Percentiles rank a stretch among this genome's conserved stretches.
Conservation (phyloP, 306 rosid species). For the Cucumis hystrix region DNA sequence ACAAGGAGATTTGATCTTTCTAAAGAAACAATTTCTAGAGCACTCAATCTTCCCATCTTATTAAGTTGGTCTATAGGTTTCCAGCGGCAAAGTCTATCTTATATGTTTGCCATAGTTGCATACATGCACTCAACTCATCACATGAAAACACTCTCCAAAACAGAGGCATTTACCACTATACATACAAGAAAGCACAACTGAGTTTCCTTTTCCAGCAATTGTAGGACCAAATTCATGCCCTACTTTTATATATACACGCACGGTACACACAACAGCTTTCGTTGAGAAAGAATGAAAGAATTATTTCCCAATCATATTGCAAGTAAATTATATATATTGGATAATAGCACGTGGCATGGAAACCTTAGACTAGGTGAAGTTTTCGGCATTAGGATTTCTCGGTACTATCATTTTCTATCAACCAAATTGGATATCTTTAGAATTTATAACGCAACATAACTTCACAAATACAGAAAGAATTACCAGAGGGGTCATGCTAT, state of each 20-base stretch:
- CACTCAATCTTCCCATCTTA: neutral
- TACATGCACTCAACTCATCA: neutral
- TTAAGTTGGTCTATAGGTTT: neutral
- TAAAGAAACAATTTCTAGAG: neutral
- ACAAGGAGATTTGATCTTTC: neutral
- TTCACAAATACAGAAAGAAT: neutral
- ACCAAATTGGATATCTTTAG: neutral
- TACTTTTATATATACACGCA: neutral
- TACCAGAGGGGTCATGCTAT: constrained; percentile 95
- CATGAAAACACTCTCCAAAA: neutral
- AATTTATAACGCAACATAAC: neutral
- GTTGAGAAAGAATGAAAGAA: neutral
- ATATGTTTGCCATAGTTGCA: neutral
- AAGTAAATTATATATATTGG: neutral
- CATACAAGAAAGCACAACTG: neutral
- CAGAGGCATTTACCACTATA: neutral
- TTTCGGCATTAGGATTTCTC: neutral
- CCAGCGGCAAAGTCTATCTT: neutral
- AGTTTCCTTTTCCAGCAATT: neutral
- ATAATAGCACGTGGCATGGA: neutral
- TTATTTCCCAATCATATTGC: neutral
- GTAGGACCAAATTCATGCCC: neutral
- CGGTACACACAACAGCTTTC: too few species aligned
- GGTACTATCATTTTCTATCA: neutral
- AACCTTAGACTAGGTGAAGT: neutral